Evolutionary conservation across 352 stramenopile species (phyloP).

Genomic region (Thraustochytrium striatum): DNA sequence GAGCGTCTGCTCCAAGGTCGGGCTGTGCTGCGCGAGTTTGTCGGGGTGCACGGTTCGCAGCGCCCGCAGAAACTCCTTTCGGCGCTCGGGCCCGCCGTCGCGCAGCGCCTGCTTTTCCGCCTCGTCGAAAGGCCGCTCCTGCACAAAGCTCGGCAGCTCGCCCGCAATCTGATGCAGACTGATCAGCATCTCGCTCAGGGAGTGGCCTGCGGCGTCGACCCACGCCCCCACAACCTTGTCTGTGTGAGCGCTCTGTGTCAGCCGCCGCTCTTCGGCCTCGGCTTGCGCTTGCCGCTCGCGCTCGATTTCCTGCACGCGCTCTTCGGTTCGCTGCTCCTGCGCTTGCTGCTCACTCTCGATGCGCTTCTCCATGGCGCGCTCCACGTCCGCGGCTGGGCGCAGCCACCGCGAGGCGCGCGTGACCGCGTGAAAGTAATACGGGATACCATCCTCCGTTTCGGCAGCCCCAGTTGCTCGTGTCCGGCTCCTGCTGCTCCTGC

Average conservation of each 20-base stretch:
- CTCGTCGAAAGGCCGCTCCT: not conserved
- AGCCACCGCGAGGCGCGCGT: conserved; percentile 49
- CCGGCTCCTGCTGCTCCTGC: not conserved
- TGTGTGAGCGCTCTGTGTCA: conserved; percentile 17
- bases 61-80: conserved; percentile 52
- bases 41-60: conserved; percentile 51
- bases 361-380: conserved; percentile 41
- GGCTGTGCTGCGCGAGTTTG: conserved; percentile 41
- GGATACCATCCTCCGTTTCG: conserved; percentile 38
- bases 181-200: conserved; percentile 46
- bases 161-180: not conserved
- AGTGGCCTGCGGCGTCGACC: conserved; percentile 31
- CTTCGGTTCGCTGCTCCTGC: conserved; percentile 22
- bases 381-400: conserved; percentile 11
- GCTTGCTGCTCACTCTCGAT: conserved; percentile 31
- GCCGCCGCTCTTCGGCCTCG: conserved; percentile 2
- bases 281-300: conserved; percentile 31
- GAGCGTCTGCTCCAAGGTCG: not conserved
- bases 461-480: not conserved
- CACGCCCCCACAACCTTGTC: conserved; percentile 37
- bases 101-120: not conserved
- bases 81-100: conserved; percentile 22
- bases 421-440: conserved; percentile 51
- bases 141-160: conserved; percentile 39
- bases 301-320: conserved; percentile 34